Conservation (phyloP, 345 rosid species). For the Turritis glabra region DNA sequence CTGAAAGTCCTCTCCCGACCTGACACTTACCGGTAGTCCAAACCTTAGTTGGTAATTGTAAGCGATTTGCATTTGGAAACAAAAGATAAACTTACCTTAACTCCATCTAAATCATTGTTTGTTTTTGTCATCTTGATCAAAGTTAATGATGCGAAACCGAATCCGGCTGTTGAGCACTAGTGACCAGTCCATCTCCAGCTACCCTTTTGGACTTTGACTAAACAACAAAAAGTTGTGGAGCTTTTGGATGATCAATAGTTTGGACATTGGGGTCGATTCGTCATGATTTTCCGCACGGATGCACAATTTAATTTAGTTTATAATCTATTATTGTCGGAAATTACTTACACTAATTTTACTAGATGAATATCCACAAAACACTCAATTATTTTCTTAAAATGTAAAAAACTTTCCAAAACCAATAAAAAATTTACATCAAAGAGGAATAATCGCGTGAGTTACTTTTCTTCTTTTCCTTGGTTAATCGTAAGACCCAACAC, state of each 20-base stretch:
- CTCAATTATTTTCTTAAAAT: not conserved
- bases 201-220: slow-evolving; percentile 12
- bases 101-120: not conserved
- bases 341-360: not conserved
- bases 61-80: too few species aligned
- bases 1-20: too few species aligned
- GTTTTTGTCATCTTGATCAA: not conserved
- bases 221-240: not conserved
- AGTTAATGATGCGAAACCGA: not conserved
- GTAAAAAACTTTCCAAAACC: not conserved
- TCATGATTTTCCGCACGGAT: not conserved
- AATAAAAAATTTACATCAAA: not conserved
- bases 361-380: not conserved
- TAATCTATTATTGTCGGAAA: not conserved
- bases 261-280: not conserved
- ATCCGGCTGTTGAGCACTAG: not conserved
- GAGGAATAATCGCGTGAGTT: not conserved
- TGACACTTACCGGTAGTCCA: not conserved
- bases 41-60: not conserved
- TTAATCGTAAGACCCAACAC: too few species aligned
- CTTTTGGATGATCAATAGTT: not conserved
- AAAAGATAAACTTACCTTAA: not conserved
- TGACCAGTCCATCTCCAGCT: not conserved
- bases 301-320: not conserved
- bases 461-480: not conserved